Conservation (phyloP, 805 yeast genomes). For the Metschnikowia peoriensis region DNA sequence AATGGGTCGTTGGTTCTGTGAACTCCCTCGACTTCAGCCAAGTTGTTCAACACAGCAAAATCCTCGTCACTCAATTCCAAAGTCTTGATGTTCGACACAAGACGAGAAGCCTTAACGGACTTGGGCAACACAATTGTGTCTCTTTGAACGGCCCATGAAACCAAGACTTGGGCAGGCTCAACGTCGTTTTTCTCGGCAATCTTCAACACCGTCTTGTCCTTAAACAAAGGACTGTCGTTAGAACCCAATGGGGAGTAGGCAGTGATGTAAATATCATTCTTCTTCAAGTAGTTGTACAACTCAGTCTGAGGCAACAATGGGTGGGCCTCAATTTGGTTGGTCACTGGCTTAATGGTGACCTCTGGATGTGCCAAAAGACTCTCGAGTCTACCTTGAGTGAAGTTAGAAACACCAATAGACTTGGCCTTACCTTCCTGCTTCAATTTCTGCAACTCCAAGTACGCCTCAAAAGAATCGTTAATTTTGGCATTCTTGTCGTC, state of each 20-base stretch:
- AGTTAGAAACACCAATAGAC: slow-evolving; percentile 60
- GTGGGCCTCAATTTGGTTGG: slow-evolving; percentile 48
- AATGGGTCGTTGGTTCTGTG: slow-evolving; percentile 29
- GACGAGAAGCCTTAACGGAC: slow-evolving; percentile 27
- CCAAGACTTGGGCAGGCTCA: slow-evolving; percentile 51
- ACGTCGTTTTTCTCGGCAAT: slow-evolving; percentile 21
- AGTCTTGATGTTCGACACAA: slow-evolving; percentile 36
- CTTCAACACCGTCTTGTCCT: slow-evolving; percentile 32
- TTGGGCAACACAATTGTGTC: slow-evolving; percentile 46
- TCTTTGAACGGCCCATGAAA: slow-evolving; percentile 61
- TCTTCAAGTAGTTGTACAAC: slow-evolving; percentile 36
- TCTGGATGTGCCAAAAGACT: slow-evolving; percentile 16
- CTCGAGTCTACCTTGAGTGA: slow-evolving; percentile 20
- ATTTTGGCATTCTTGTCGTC: slow-evolving; percentile 24
- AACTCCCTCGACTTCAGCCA: slow-evolving; percentile 32
- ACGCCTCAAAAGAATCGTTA: slow-evolving; percentile 32
- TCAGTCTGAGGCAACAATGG: slow-evolving; percentile 39
- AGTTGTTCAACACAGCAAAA: slow-evolving; percentile 32
- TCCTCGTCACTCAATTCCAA: slow-evolving; percentile 34
- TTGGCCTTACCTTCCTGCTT: slow-evolving; percentile 52
- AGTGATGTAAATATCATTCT: slow-evolving; percentile 40
- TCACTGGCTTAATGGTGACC: slow-evolving; percentile 43
- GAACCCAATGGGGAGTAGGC: slow-evolving; percentile 69
- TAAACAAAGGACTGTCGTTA: slow-evolving; percentile 60
- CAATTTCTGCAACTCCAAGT: slow-evolving; percentile 46